Evolutionary conservation across 345 rosid species (phyloP).

Genomic region (Iberis pinnata): DNA sequence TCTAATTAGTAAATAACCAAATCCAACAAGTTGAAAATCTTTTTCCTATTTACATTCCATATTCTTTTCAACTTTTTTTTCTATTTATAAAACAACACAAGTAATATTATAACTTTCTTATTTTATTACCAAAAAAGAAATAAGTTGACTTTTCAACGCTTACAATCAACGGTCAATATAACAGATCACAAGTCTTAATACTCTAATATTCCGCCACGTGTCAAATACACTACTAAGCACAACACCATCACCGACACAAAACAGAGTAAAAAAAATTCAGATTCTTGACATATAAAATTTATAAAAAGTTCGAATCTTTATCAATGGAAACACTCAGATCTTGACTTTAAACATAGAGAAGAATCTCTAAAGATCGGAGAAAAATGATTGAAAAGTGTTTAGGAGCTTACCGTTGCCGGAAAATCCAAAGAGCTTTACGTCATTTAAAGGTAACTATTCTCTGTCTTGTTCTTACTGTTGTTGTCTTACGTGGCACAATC

Average conservation of each 20-base stretch:
- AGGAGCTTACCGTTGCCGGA: conserved; percentile 49
- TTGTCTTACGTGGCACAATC: conserved; percentile 78
- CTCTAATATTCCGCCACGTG: too few species aligned
- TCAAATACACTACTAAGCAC: too few species aligned
- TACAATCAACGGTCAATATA: too few species aligned
- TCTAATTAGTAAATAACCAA: neutral
- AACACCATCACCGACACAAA: too few species aligned
- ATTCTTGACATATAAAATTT: too few species aligned
- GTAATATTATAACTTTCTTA: too few species aligned
- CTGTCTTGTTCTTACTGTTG: conserved; percentile 58
- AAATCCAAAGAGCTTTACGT: conserved; percentile 46
- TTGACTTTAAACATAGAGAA: conserved; percentile 7
- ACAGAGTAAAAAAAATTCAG: too few species aligned
- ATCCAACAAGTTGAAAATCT: conserved; percentile 15
- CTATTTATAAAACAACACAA: neutral
- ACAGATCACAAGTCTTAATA: too few species aligned
- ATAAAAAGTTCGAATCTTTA: conserved; percentile 25
- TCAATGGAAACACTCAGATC: conserved; percentile 33
- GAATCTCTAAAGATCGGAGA: neutral
- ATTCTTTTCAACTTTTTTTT: conserved; percentile 19
- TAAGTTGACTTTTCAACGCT: too few species aligned
- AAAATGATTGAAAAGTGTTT: conserved; percentile 42
- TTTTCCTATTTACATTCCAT: conserved; percentile 18
- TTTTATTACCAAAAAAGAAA: too few species aligned
- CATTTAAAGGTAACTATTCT: conserved; percentile 52